These are phyloP conservation scores for Suillus variegatus DNA, from an alignment of 768 basidiomycete genomes.

Conservation along the genomic window DNA sequence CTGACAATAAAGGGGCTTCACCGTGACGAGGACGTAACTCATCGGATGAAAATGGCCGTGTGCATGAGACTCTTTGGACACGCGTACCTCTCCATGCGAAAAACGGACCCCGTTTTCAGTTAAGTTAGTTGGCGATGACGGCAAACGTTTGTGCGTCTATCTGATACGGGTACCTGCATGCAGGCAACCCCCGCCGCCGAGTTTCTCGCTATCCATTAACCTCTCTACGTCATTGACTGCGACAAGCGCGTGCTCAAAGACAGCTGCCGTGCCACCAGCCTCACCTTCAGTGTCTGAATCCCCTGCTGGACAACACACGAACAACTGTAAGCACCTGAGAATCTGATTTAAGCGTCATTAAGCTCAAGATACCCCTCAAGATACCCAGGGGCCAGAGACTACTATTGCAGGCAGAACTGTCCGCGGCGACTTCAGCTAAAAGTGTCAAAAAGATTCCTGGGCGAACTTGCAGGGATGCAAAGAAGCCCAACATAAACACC, in stretches of 20 bases:
- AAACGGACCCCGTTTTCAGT: neutral
- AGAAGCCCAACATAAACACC: neutral
- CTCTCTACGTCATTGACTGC: too few species aligned
- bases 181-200: neutral
- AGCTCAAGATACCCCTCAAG: neutral
- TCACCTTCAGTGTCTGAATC: too few species aligned
- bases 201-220: neutral
- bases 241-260: too few species aligned
- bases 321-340: neutral
- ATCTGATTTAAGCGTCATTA: neutral
- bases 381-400: neutral
- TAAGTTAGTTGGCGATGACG: neutral
- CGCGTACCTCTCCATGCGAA: neutral
- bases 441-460: neutral
- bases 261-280: neutral
- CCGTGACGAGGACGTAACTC: neutral
- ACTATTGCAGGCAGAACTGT: neutral
- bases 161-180: neutral
- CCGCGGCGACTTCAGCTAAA: neutral
- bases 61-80: neutral
- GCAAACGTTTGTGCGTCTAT: neutral
- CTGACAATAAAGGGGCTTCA: neutral
- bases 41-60: constrained; percentile 1
- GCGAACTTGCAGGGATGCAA: neutral
- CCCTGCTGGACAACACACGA: neutral